These are phyloP conservation scores for Euptelea pleiosperma DNA, from an alignment of 164 flowering plant species.

Conservation along the genomic window DNA sequence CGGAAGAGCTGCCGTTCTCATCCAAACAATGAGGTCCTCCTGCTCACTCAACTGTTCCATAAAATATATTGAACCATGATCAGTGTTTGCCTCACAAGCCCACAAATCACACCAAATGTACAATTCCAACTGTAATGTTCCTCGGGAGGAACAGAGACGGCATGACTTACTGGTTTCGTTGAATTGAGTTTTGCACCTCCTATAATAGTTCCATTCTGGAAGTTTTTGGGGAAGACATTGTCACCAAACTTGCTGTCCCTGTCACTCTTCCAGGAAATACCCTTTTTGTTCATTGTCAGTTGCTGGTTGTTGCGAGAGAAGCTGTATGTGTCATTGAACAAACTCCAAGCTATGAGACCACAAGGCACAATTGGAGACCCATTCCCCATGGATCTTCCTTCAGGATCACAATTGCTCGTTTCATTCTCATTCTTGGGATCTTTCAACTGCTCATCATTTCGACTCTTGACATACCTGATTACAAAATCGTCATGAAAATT, in stretches of 20 bases:
- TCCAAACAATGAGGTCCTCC: conserved; percentile 97
- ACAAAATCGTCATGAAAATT: not conserved
- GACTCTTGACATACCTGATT: conserved; percentile 84
- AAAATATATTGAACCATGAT: conserved; percentile 17
- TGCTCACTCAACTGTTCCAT: conserved; percentile 69
- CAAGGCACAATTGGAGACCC: conserved; percentile 73
- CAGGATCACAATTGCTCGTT: conserved; percentile 54
- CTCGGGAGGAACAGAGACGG: not conserved
- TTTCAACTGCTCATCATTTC: conserved; percentile 68
- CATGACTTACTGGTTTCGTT: conserved; percentile 51
- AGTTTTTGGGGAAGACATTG: conserved; percentile 76
- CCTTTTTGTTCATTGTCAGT: conserved; percentile 60
- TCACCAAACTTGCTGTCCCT: conserved; percentile 79
- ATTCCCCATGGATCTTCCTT: conserved; percentile 21
- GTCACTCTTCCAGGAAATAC: conserved; percentile 92
- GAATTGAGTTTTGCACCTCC: conserved; percentile 68
- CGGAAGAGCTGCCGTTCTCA: conserved; percentile 99
- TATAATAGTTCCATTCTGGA: conserved; percentile 57
- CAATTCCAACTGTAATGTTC: not conserved
- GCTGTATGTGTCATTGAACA: conserved; percentile 88
- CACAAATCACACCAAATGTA: not conserved
- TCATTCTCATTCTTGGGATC: conserved; percentile 16
- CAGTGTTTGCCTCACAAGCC: conserved; percentile 6
- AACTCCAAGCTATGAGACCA: conserved; percentile 93
- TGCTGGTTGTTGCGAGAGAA: conserved; percentile 44